Evolutionary conservation across 2,329 filamentous ascomycete genomes (phyloP).

Genomic region (Didymella sp.): DNA sequence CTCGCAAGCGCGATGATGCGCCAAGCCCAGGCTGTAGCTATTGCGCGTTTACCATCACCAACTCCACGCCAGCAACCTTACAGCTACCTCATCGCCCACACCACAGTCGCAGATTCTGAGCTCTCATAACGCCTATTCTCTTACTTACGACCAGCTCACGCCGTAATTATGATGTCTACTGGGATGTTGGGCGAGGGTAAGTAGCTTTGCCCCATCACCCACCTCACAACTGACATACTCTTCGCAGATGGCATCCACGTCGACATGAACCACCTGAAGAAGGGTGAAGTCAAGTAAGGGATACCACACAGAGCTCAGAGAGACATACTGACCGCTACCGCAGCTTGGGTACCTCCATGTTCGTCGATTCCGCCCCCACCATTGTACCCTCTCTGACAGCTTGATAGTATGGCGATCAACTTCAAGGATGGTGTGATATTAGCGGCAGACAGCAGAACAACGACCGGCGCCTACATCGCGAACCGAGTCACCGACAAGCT

Average conservation of each 20-base stretch:
- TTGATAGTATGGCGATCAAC: conserved; percentile 90
- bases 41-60: conserved; percentile 19
- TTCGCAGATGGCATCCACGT: conserved; percentile 93
- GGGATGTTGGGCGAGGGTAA: conserved; percentile 51
- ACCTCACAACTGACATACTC: conserved; percentile 35
- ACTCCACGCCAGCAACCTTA: conserved; percentile 16
- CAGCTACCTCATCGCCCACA: conserved; percentile 15
- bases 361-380: conserved; percentile 51
- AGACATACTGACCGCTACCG: conserved; percentile 32
- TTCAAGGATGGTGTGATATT: conserved; percentile 99
- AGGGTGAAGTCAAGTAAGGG: conserved; percentile 96
- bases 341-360: conserved; percentile 98
- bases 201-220: conserved; percentile 12
- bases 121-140: not conserved
- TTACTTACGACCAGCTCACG: conserved; percentile 9
- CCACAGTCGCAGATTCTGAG: conserved; percentile 5
- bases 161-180: conserved; percentile 41
- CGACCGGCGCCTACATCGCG: conserved; percentile 96
- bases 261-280: conserved; percentile 98
- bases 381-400: conserved; percentile 28
- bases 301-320: not conserved
- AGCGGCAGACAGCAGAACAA: conserved; percentile 96
- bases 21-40: conserved; percentile 29
- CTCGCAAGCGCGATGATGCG: conserved; percentile 14
- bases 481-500: conserved; percentile 99